Evolutionary conservation across 2,329 filamentous ascomycete species (phyloP).

Genomic region (Penicillium sp.): DNA sequence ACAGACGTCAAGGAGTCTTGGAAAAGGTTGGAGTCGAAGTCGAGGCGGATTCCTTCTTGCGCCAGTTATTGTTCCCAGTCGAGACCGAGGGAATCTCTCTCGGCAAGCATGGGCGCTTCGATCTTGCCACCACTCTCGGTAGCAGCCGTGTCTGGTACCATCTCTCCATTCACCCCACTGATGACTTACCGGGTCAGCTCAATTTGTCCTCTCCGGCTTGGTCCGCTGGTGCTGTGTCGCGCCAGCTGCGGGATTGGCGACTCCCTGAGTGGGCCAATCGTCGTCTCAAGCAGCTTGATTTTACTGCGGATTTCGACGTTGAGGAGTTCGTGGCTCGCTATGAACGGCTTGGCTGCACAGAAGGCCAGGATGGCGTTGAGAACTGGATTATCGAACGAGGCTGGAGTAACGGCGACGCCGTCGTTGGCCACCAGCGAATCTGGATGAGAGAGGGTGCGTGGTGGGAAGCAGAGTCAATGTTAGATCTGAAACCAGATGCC

Average conservation of each 20-base stretch:
- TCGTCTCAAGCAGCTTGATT: slow-evolving; percentile 85
- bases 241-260: slow-evolving; percentile 89
- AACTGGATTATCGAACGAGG: slow-evolving; percentile 92
- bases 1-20: slow-evolving; percentile 77
- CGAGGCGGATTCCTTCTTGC: slow-evolving; percentile 79
- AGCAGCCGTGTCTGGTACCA: slow-evolving; percentile 96
- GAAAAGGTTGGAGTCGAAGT: slow-evolving; percentile 83
- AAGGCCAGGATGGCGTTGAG: slow-evolving; percentile 88
- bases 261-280: slow-evolving; percentile 96
- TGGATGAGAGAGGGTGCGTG: slow-evolving; percentile 94
- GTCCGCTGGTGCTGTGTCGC: slow-evolving; percentile 89
- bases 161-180: slow-evolving; percentile 84
- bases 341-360: slow-evolving; percentile 75
- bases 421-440: slow-evolving; percentile 84
- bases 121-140: slow-evolving; percentile 69
- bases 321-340: slow-evolving; percentile 90
- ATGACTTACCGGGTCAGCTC: slow-evolving; percentile 73
- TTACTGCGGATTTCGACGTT: slow-evolving; percentile 92
- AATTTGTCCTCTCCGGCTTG: slow-evolving; percentile 75
- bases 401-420: slow-evolving; percentile 97
- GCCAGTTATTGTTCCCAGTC: slow-evolving; percentile 75
- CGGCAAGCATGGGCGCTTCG: slow-evolving; percentile 74
- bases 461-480: slow-evolving; percentile 97
- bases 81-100: slow-evolving; percentile 75
- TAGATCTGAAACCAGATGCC: slow-evolving; percentile 75